Conservation (phyloP, 2,329 filamentous ascomycete species). For the Aspergillus terreus region DNA sequence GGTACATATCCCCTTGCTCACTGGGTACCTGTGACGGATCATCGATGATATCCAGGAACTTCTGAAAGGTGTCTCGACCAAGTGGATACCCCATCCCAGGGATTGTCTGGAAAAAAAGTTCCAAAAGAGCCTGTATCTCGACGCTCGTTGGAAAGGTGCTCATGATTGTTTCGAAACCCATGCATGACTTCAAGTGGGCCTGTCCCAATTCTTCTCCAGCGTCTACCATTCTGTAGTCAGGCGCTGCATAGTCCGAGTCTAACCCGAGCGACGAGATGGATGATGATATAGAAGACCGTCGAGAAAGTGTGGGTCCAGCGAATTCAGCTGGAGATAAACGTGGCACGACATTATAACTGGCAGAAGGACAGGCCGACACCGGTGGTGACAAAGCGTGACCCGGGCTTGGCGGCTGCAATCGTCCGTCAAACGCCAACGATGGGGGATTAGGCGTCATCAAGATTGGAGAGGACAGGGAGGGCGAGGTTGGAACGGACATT, state of each 20-base stretch:
- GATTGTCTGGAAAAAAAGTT: conserved; percentile 6
- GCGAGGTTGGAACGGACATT: conserved; percentile 1
- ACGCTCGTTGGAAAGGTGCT: background rate
- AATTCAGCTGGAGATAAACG: conserved; percentile 5
- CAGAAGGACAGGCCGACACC: conserved; percentile 7
- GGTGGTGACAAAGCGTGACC: conserved; percentile 6
- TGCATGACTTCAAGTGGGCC: background rate
- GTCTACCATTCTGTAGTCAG: background rate
- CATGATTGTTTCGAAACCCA: background rate
- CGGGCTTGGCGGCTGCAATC: background rate
- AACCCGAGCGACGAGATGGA: conserved; percentile 8
- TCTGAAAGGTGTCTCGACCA: conserved; percentile 1
- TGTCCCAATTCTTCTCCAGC: background rate
- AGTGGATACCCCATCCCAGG: conserved; percentile 1
- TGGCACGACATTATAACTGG: conserved; percentile 1
- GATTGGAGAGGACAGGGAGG: conserved; percentile 1
- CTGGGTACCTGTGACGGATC: background rate
- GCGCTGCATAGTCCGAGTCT: conserved; percentile 3
- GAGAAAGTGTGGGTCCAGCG: conserved; percentile 1
- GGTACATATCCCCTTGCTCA: background rate
- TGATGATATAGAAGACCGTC: conserved; percentile 11
- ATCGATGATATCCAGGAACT: conserved; percentile 8
- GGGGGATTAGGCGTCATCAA: background rate
- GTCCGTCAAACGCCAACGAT: background rate
- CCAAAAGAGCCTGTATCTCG: conserved; percentile 8